Evolutionary conservation across 176 grass and related monocot species (phyloP), one percentile per base, ranked within the genome.

Genomic region (Triticum timopheevii): DNA sequence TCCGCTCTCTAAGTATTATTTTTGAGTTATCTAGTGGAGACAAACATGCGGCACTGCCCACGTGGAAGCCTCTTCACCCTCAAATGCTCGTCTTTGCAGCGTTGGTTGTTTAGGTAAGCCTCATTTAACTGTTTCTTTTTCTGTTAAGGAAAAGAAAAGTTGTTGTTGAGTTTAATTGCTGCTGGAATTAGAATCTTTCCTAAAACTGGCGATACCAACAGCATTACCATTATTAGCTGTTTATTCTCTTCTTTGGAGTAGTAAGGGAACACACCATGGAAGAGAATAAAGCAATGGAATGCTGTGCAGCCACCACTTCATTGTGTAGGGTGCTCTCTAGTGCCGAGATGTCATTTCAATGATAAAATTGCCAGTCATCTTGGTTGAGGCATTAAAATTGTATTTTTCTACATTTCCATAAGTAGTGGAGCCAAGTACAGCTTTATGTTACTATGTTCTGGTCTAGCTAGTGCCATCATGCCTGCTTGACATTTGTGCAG

Each of bases 121-220:
- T 85, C 47, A 86, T 68, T 76, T 34, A 78, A 81, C 27, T 49
- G 9, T 19, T 65, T 50, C 86, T 75, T 91, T 94, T 87, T 89
- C 72, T 39, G 25, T 79, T 79, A 78, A 84, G 81, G 84, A 85
- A 90, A 93, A 88, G 66, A 63, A 27, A 87, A 62, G 63, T 19
- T 67, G 56, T 61, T 83, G 42, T 42, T 88, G 80, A 80, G 35
- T 89, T 87, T 82, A 80, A 42, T 70, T 91, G 71, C 56, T 79
- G 70, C 47, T 85, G 54, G 84, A 94, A 89, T 86, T 85, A 76
- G 84, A 94, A 89, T 86, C 69, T 89, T 89, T 88, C 36, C 54
- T 42, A 79, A 76, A 80, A 89, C 72, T 75, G 36, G 36, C 73
- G 65, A 83, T 62, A 80, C 74, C 67, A 73, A 56, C 61, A 68